Evolutionary conservation across 2,329 filamentous ascomycete species (phyloP), one percentile per base, ranked within the genome.

Genomic region (Paraconiothyrium brasiliense): DNA sequence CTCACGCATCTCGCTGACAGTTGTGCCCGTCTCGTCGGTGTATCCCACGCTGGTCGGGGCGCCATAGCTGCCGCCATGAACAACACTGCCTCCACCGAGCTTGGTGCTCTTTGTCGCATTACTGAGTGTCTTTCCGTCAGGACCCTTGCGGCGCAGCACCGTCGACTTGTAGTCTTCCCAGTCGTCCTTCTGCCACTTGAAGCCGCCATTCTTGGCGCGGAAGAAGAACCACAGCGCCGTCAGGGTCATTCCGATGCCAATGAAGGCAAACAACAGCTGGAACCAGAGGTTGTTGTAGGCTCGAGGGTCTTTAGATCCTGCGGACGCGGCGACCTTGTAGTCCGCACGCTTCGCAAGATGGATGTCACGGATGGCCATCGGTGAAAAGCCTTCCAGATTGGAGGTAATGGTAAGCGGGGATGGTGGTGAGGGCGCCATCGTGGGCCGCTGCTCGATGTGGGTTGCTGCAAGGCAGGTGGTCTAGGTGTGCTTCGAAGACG

Each of bases 101-200:
- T 91, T 86, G 1, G 94, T 97, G 71, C 88, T 90, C 71, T 89
- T 88, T 1, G 93, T 97, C 0, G 92, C 94, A 58, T 92, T 92
- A 58, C 89, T 91, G 4, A 97, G 84, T 1, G 94, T 89, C 48
- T 91, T 94, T 44, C 94, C 94, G 79, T 97, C 94, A 5, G 94
- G 93, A 0, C 93, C 94, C 73, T 91, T 93, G 57, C 94, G 91
- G 46, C 95, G 87, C 49, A 99, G 81, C 1, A 99, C 95, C 0
- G 94, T 97, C 1, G 91, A 90, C 78, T 98, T 98, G 87, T 99
- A 99, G 74, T 99, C 95, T 6, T 98, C 94, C 94, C 95, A 99
- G 80, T 99, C 95, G 65, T 96, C 56, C 83, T 86, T 86, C 84
- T 86, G 86, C 85, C 93, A 98, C 66, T 91, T 83, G 82, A 98